Conservation (phyloP, 352 stramenopile genomes). For the Thalassiosira mediterranea region DNA sequence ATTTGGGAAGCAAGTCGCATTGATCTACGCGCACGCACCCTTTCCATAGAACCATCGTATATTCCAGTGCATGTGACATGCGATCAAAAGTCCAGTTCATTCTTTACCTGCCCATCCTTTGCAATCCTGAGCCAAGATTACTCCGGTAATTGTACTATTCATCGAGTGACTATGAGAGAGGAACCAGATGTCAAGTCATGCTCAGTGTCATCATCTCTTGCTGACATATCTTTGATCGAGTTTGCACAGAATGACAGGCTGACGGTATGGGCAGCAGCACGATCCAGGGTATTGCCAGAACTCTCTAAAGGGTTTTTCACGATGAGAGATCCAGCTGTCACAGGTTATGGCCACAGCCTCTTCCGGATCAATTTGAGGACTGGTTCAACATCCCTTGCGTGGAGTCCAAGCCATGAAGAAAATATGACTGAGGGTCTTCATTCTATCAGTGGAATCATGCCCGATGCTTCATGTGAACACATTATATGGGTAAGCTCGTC, state of each 20-base stretch:
- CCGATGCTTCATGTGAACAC: constrained; percentile 51
- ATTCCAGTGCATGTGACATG: constrained; percentile 54
- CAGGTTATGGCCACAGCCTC: constrained; percentile 64
- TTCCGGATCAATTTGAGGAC: constrained; percentile 75
- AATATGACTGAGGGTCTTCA: constrained; percentile 69
- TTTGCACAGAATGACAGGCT: constrained; percentile 61
- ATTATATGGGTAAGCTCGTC: constrained; percentile 65
- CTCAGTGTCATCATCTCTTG: constrained; percentile 27
- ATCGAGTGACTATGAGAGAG: constrained; percentile 51
- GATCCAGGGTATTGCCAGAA: constrained; percentile 54
- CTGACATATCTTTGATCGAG: constrained; percentile 66
- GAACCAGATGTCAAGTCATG: constrained; percentile 24
- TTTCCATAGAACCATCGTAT: constrained; percentile 45
- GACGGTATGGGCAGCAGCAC: constrained; percentile 65
- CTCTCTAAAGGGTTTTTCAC: constrained; percentile 34
- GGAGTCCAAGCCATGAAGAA: constrained; percentile 78
- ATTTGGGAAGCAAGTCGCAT: constrained; percentile 60
- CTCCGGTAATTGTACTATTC: constrained; percentile 27
- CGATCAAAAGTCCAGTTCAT: constrained; percentile 51
- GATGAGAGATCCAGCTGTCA: constrained; percentile 7
- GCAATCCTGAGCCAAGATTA: constrained; percentile 55
- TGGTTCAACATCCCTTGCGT: constrained; percentile 59
- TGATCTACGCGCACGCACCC: constrained; percentile 54
- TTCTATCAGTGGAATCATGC: constrained; percentile 66
- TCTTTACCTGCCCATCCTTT: constrained; percentile 58